Conservation (phyloP, 768 basidiomycete species). For the Russula griseocarnosa region DNA sequence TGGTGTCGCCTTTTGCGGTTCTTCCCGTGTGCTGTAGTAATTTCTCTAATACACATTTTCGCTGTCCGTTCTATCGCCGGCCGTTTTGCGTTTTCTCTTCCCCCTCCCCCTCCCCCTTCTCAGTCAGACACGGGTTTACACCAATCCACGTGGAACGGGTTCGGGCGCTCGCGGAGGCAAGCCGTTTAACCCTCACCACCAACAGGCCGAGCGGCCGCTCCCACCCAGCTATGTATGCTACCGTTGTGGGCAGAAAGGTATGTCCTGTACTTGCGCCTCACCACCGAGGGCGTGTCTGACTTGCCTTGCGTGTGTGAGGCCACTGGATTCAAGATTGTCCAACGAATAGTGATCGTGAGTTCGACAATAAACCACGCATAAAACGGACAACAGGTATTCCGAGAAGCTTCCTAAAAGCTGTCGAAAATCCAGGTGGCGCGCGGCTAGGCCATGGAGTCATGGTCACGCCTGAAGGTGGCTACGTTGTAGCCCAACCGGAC, state of each 20-base stretch:
- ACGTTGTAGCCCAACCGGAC: constrained; percentile 96
- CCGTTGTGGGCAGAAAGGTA: constrained; percentile 96
- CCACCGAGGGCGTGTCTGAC: neutral
- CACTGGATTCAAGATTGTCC: constrained; percentile 99
- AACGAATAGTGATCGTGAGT: constrained; percentile 93
- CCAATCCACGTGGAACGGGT: constrained; percentile 61
- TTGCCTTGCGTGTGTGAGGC: constrained; percentile 45
- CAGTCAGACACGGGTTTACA: constrained; percentile 67
- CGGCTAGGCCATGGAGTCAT: constrained; percentile 84
- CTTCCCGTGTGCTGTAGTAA: constrained; percentile 63
- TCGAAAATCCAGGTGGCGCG: constrained; percentile 76
- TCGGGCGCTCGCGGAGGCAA: constrained; percentile 53
- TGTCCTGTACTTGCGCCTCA: neutral
- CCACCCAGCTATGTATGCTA: constrained; percentile 98
- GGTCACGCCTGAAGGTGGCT: constrained; percentile 98
- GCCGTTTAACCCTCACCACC: constrained; percentile 48
- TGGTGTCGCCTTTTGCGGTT: constrained; percentile 61
- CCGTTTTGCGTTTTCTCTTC: constrained; percentile 23
- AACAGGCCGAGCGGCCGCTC: constrained; percentile 68
- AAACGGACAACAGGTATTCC: constrained; percentile 99
- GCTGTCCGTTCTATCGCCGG: constrained; percentile 28
- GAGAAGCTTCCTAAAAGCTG: constrained; percentile 93
- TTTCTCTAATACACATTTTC: constrained; percentile 63
- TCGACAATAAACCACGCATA: constrained; percentile 90
- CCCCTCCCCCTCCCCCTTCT: constrained; percentile 28